Evolutionary conservation across 2,329 filamentous ascomycete species (phyloP).

Genomic region (Talaromyces sp.): DNA sequence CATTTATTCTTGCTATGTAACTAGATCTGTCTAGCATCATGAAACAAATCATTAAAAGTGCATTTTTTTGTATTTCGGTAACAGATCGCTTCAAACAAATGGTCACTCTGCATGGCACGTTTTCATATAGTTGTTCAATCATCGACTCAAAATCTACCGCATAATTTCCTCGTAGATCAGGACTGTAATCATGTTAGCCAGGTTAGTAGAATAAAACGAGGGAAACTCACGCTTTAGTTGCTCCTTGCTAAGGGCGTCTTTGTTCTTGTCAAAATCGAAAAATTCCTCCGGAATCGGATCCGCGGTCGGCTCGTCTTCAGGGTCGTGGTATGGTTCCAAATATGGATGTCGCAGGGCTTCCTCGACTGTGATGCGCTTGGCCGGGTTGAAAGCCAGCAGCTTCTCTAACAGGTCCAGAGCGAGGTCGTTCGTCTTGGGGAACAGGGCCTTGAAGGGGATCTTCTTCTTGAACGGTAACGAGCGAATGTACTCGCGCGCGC

Average conservation of each 20-base stretch:
- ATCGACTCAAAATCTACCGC: slow-evolving; percentile 44
- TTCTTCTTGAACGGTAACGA: slow-evolving; percentile 99
- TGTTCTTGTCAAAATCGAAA: slow-evolving; percentile 99
- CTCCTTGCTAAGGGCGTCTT: slow-evolving; percentile 97
- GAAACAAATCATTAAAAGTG: not conserved
- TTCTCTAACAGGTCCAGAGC: slow-evolving; percentile 93
- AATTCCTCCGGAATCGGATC: slow-evolving; percentile 97
- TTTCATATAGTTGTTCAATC: not conserved
- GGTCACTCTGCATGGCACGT: not conserved
- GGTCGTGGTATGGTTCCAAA: slow-evolving; percentile 97
- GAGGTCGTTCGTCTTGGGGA: slow-evolving; percentile 98
- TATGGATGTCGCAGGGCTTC: slow-evolving; percentile 97
- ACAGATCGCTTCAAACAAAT: not conserved
- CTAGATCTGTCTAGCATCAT: not conserved
- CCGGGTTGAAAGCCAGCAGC: slow-evolving; percentile 93
- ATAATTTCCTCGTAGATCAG: slow-evolving; percentile 98
- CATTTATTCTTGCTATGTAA: not conserved
- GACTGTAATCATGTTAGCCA: slow-evolving; percentile 9
- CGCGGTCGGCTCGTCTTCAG: slow-evolving; percentile 94
- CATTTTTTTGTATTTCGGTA: not conserved
- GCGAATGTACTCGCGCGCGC: slow-evolving; percentile 95
- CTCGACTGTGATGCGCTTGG: slow-evolving; percentile 97
- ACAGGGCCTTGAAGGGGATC: slow-evolving; percentile 93
- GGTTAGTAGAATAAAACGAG: not conserved
- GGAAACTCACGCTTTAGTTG: slow-evolving; percentile 73